Conservation (phyloP, 306 rosid genomes). For the Echinosophora koreensis region DNA sequence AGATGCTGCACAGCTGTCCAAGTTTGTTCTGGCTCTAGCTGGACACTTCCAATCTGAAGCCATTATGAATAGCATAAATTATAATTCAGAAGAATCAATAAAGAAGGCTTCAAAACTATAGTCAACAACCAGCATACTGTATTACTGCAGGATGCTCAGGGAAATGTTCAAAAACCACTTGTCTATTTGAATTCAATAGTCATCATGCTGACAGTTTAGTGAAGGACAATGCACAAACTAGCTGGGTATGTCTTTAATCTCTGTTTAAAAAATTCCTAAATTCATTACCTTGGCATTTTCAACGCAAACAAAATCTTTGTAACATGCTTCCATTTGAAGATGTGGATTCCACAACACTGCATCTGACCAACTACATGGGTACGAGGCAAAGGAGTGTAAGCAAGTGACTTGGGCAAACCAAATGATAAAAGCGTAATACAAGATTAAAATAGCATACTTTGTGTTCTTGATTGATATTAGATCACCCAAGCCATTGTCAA, state of each 20-base stretch:
- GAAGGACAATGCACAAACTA: conserved; percentile 32
- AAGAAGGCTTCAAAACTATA: conserved; percentile 28
- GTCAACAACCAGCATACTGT: conserved; percentile 31
- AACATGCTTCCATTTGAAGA: conserved; percentile 91
- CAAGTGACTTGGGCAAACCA: conserved; percentile 43
- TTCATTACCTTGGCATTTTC: conserved; percentile 92
- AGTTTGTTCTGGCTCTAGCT: conserved; percentile 77
- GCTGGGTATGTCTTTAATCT: conserved; percentile 18
- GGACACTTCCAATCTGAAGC: conserved; percentile 75
- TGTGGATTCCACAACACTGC: conserved; percentile 96
- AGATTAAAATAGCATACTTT: conserved; percentile 61
- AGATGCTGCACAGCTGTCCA: conserved; percentile 93
- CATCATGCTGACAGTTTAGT: conserved; percentile 10
- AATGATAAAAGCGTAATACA: conserved; percentile 33
- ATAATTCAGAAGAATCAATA: conserved; percentile 44
- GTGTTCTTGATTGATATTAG: conserved; percentile 76
- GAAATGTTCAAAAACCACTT: conserved; percentile 10
- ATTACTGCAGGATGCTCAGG: neutral
- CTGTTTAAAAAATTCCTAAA: conserved; percentile 20
- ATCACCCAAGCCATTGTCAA: conserved; percentile 94
- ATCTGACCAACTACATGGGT: conserved; percentile 84
- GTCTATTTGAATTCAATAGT: conserved; percentile 33
- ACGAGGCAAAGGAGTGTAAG: conserved; percentile 39
- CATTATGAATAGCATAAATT: conserved; percentile 38
- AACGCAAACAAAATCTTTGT: conserved; percentile 93